Evolutionary conservation across 2,329 filamentous ascomycete genomes (phyloP), one percentile per base, ranked within the genome.

Genomic region (Cercospora sp.): DNA sequence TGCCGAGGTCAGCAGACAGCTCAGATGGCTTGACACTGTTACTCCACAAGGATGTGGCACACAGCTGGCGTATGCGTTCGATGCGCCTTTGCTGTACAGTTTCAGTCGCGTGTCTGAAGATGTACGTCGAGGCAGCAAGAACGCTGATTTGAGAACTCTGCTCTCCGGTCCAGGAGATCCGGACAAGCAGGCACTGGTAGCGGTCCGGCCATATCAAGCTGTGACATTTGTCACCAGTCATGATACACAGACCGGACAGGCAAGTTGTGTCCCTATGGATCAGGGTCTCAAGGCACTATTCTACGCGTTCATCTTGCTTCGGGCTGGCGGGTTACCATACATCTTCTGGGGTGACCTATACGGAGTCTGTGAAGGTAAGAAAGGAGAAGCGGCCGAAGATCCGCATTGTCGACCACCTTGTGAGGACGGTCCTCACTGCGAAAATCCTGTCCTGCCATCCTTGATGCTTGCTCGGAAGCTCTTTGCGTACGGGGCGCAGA

Each of bases 341-440:
- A 81, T 91, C 40, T 92, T 92, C 77, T 92, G 89, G 75, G 89
- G 89, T 26, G 89, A 92, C 74, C 77, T 91, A 0, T 91, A 90
- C 77, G 89, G 89, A 24, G 87, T 88, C 60, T 80, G 82, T 61
- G 83, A 79, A 6, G 59, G 59, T 43, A 62, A 65, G 37, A 61
- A 55, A 24, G 64, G 64, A 32, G 80, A 85, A 28, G 81, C 83
- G n/a, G 80, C 84, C 3, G 82, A 85, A 66, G 80, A 79, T 3
- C 87, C 87, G 55, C 74, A 74, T 16, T 79, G 71, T 40, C 63
- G 67, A 26, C 40, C 61, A n/a, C 26, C 49, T n/a, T 28, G 40
- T 10, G 24, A 49, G 8, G 49, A 66, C 16, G 61, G 63, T 5
- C 28, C 28, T 8, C 16, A 43, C 6, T 28, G 34, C 3, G 43